phyloP scores from a whole-genome alignment of 108 stramenopile genomes.

The Hondaea fermentalgiana region DNA sequence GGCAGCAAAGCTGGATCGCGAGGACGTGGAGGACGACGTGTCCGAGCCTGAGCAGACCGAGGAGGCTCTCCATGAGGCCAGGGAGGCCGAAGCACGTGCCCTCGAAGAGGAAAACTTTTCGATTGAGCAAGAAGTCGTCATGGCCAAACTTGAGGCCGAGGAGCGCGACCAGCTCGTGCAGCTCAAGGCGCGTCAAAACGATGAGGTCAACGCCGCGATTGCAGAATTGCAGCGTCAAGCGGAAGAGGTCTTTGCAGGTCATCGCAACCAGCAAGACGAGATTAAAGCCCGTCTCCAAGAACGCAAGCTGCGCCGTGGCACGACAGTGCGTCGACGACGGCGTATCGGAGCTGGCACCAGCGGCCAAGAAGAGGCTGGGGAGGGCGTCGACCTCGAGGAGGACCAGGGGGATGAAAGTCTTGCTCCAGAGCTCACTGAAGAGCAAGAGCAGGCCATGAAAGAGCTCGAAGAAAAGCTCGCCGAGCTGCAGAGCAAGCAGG shows the following conservation, averaged over 20 bases:
- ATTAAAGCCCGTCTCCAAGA: background rate
- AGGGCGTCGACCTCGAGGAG: background rate
- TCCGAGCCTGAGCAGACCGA: background rate
- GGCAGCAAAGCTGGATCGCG: background rate
- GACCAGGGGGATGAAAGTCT: background rate
- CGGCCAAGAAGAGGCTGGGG: background rate
- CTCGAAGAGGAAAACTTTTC: background rate
- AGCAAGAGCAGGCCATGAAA: background rate
- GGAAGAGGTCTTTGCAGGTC: background rate
- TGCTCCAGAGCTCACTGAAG: background rate
- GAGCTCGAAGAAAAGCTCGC: background rate
- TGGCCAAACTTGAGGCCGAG: background rate
- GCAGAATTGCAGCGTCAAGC: background rate
- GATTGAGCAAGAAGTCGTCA: background rate
- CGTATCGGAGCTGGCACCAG: too few relatives aligned
- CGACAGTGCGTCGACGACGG: background rate
- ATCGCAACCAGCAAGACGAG: slow-evolving; percentile 15
- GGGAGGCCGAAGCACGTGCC: background rate
- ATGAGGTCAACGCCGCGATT: background rate
- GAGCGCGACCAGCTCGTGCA: background rate
- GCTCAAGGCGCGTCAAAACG: background rate
- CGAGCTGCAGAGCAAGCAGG: background rate
- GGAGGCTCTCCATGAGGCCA: background rate
- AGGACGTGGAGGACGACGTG: background rate
- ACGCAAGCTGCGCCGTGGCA: background rate